Evolutionary conservation across 106 monocot species (phyloP), one percentile per base, ranked within the genome.

Genomic region (Vanilla planifolia): DNA sequence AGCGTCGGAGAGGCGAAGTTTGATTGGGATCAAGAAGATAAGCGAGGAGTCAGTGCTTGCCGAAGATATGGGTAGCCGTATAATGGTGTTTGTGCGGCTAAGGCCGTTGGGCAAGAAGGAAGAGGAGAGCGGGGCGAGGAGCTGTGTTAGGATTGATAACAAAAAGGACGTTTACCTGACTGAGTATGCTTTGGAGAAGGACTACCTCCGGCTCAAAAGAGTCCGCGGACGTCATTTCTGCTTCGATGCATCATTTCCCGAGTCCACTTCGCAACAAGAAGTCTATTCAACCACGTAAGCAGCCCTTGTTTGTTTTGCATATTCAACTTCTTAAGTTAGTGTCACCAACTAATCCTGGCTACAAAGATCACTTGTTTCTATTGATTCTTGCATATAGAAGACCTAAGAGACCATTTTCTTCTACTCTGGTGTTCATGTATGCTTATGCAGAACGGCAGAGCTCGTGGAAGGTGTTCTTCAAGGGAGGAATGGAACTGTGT

Each of bases 21-120:
- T 35, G 1, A 15, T 16, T 39, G 67, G 68, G 63, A 65, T 15
- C 27, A 73, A 59, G 72, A 69, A 35, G 33, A 55, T 4, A 4
- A 53, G 41, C 0, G 64, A 8, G 58, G 52, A 28, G 39, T 8
- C 34, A 8, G 69, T 8, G 39, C n/a, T n/a, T 8, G 8, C 30
- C 22, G 75, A 56, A 34, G 61, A 24, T 15, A 48, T 29, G 21
- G 75, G 75, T n/a, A 82, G 85, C 26, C 48, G 82, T 55, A 93
- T 93, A 16, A 42, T 79, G 42, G 93, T 93, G 71, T 95, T 84
- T 37, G 95, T 95, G 56, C 75, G 95, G 71, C 67, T 95, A 39
- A 74, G 95, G 71, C 95, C 95, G 23, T 81, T 90, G 83, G 66
- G 73, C 16, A 95, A 69, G 83, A 95, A 89, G 73, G 94, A 89